Base-by-base conservation (phyloP, 306 rosid species). In the Vigna radiata region DNA sequence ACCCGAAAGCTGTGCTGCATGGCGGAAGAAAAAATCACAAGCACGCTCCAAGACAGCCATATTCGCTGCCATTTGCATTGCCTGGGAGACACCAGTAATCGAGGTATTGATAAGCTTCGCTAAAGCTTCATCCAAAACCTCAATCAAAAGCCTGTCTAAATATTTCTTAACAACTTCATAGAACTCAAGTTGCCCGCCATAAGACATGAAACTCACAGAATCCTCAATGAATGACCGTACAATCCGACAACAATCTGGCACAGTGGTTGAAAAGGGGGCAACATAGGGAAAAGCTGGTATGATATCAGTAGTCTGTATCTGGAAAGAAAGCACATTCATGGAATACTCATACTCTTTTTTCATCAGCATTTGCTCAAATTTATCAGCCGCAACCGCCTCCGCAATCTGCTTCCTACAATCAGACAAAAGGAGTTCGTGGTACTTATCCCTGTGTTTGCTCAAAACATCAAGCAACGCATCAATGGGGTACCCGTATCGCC, bases 311-410 rank as follows among this genome's bases (percentile, higher is more conserved):
- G 91, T 90, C 79, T 96, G 99, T 73, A 96, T 60, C 82, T 96
- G 99, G 83, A 96, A 96, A 15, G 99, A 96, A 80, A 96, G 97
- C 53, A 96, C 98, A 76, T 96, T 96, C 99, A 96, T 96, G 11
- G 97, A 91, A 73, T 91, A 96, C 82, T 96, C 99, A 5, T 96
- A 96, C 86, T 96, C 99, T 70, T 92, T 96, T 90, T 88, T 96
- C 99, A 96, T 96, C 83, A 92, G 70, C 99, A 96, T 96, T 85
- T 87, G 97, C 82, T 91, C 99, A 75, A 96, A 96, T 82, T 92
- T 96, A 83, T 96, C 99, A 17, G 91, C 96, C 1, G 90, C 78
- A 9, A 96, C 84, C 0, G 97, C 99, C 71, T 96, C 99, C 2
- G 86, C 83, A 18, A 96, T 92, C 89, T 91, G 99, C 84, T 92